Conservation (phyloP, 2,329 filamentous ascomycete genomes). For the Penicillium capsulatum region DNA sequence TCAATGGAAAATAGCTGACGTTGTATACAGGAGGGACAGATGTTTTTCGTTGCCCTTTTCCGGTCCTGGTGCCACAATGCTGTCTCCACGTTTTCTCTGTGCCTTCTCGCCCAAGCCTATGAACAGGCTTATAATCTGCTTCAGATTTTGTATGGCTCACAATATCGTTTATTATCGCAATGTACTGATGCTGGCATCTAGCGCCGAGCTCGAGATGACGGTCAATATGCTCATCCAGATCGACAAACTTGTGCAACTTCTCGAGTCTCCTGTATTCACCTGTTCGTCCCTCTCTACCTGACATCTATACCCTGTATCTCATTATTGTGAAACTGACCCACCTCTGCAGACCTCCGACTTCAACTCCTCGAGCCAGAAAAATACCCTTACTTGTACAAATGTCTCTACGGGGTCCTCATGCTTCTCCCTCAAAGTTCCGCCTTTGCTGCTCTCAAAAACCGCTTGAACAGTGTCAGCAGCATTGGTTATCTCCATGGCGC, state of each 20-base stretch:
- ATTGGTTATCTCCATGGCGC: slow-evolving; percentile 91
- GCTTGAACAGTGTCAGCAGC: slow-evolving; percentile 92
- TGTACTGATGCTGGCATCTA: slow-evolving; percentile 40
- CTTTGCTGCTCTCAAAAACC: slow-evolving; percentile 93
- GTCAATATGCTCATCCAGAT: slow-evolving; percentile 99
- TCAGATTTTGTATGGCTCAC: slow-evolving; percentile 76
- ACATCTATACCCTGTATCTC: neutral
- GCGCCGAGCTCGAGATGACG: slow-evolving; percentile 95
- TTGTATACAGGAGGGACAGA: slow-evolving; percentile 71
- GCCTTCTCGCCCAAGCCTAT: slow-evolving; percentile 91
- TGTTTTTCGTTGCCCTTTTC: slow-evolving; percentile 90
- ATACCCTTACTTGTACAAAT: slow-evolving; percentile 94
- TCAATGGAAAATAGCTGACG: slow-evolving; percentile 15
- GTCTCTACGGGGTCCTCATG: slow-evolving; percentile 95
- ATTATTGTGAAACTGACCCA: slow-evolving; percentile 11
- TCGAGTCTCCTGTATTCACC: slow-evolving; percentile 96
- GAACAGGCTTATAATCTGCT: slow-evolving; percentile 95
- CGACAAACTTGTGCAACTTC: slow-evolving; percentile 92
- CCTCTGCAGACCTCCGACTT: slow-evolving; percentile 72
- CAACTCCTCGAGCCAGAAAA: slow-evolving; percentile 94
- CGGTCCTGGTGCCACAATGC: slow-evolving; percentile 98
- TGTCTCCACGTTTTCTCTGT: slow-evolving; percentile 94
- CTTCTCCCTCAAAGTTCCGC: slow-evolving; percentile 96
- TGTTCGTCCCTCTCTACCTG: slow-evolving; percentile 54
- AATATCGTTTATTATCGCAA: neutral